Evolutionary conservation across 768 basidiomycete species (phyloP), one percentile per base, ranked within the genome.

Genomic region (Pleurotus eryngii): DNA sequence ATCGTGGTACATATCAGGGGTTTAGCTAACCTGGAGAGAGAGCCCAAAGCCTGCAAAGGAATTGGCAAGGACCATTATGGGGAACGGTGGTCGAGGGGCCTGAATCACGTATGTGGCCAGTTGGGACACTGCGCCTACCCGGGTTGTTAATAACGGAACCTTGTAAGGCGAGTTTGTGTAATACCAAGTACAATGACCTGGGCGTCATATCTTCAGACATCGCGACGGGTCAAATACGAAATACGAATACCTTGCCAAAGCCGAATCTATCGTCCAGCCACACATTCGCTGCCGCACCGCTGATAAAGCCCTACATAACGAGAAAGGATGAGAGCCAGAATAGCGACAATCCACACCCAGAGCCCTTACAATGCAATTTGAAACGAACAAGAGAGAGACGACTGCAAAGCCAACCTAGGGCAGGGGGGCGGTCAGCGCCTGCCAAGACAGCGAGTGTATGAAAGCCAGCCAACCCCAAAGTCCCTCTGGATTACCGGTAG

Each of bases 381-480:
- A 55, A 7, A 69, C 69, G 66, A 86, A 86, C 22, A 83, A 74
- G 17, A 83, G 51, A 0, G 83, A 82, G 11, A 86, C 82, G 6
- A 79, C 57, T 5, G 75, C 64, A 61, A 78, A 82, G 9, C 71
- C 48, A 46, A 69, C 70, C 39, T 20, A 20, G 20, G 2, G 20
- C 20, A 2, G 20, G 20, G 20, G 20, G 20, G 2, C 20, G 20
- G 20, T 20, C 20, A 20, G 20, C 20, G 20, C 20, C 20, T 20
- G 20, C 20, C 20, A 20, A 20, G 20, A 20, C 20, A 20, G 20
- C 20, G 20, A 20, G 20, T 2, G 20, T 20, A 20, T 2, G 20
- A 61, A 78, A 82, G 9, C 71, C 48, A 82, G 9, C 71, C 48
- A 46, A 69, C 70, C 39, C 66, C 55, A 43, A 68, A 71, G 26